Conservation (phyloP, 257 asterid genomes). For the Solanum pinnatisectum region DNA sequence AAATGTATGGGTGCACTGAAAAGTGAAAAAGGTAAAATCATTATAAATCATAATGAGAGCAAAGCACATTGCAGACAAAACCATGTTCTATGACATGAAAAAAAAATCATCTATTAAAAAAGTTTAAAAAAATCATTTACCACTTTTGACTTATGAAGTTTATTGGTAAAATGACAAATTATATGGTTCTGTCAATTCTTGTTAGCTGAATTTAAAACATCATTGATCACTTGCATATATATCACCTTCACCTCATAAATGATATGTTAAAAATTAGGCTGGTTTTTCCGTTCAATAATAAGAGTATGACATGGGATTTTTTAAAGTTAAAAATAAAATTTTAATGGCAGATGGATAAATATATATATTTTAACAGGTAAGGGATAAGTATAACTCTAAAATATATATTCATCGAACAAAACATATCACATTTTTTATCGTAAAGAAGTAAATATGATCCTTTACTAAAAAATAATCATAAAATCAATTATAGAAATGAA, state of each 20-base stretch:
- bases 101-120: not conserved
- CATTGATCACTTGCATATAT: not conserved
- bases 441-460: not conserved
- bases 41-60: not conserved
- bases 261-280: not conserved
- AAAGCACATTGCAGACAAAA: not conserved
- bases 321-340: not conserved
- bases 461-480: not conserved
- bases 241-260: not conserved
- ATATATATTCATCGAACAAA: too few relatives aligned
- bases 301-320: not conserved
- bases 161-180: not conserved
- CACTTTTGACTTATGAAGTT: not conserved
- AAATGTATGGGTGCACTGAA: not conserved
- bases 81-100: not conserved
- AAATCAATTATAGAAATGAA: not conserved
- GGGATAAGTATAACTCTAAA: not conserved
- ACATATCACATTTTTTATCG: not conserved
- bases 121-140: not conserved
- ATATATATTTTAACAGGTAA: not conserved
- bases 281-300: not conserved
- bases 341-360: not conserved
- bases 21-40: not conserved
- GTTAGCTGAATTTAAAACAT: not conserved
- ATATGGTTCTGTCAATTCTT: not conserved